Base-by-base conservation (phyloP, 1,284 basidiomycete genomes). In the Coniferiporia sulphurascens region DNA sequence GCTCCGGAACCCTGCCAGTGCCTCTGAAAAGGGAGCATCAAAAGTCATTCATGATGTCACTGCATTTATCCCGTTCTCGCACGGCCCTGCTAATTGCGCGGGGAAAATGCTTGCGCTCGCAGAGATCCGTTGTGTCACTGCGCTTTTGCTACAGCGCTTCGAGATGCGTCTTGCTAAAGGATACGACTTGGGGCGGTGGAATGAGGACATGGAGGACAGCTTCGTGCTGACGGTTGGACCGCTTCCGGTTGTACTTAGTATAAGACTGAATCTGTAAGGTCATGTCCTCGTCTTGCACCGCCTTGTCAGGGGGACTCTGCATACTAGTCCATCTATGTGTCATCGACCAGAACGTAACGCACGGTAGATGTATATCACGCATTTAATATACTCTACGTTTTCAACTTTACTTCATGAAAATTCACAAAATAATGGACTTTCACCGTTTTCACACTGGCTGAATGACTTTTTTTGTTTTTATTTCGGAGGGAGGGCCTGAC, bases 31-130 rank as follows among this genome's bases (percentile, higher is more conserved):
- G 10, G 17, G 35, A 3, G 19, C n/a, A 38, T n/a, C 34, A 4
- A 46, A 34, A 12, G 21, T 59, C 8, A 38, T 19, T 13, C 59
- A 57, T 34, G 51, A 50, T 79, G 81, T 52, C 73, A 77, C 38
- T 74, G 77, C 35, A 70, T 73, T 48, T 62, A 67, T 73, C 49
- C 71, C 74, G 0, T 74, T 71, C 56, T 74, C 70, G 15, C 60
- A 61, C 48, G 72, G 73, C 0, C 72, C 72, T 10, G 68, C 69
- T 34, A 73, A 69, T 51, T 74, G 74, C 58, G 71, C 59, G 1
- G 73, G 73, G 9, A 75, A 70, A 49, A 60, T 62, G 21, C 60
- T 75, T 32, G 74, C 73, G 1, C 62, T 67, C 38, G 55, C 69
- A 13, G 74, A 75, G 56, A 43, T 74, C 55, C 66, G 67, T 44